phyloP scores from a whole-genome alignment of 352 stramenopile species.

The Pythium biforme region DNA sequence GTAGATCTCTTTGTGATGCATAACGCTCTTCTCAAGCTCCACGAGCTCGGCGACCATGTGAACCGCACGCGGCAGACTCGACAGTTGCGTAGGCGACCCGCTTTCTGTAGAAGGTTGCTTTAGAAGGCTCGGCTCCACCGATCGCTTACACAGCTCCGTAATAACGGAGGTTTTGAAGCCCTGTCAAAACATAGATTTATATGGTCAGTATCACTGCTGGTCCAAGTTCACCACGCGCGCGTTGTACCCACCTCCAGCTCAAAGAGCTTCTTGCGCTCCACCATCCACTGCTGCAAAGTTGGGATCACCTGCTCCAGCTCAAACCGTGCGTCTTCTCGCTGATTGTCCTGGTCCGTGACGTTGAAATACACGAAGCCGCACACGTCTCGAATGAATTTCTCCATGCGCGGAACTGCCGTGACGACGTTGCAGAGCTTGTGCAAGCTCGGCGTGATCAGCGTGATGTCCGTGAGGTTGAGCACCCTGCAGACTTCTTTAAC shows the following conservation, averaged over 20 bases:
- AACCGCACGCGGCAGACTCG: constrained; percentile 58
- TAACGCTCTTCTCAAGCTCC: constrained; percentile 79
- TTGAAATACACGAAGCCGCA: constrained; percentile 73
- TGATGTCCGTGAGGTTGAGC: constrained; percentile 82
- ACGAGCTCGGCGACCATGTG: constrained; percentile 75
- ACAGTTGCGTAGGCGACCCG: constrained; percentile 25
- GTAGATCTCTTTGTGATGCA: constrained; percentile 81
- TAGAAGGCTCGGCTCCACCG: constrained; percentile 43
- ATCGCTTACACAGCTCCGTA: constrained; percentile 59
- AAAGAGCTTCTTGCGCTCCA: constrained; percentile 52
- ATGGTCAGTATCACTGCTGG: no score
- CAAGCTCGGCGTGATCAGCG: constrained; percentile 71
- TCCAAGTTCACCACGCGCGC: background rate
- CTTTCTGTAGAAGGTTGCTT: constrained; percentile 18
- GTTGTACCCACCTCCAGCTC: constrained; percentile 44
- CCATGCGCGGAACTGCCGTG: constrained; percentile 73
- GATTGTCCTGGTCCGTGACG: constrained; percentile 26
- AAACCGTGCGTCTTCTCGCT: constrained; percentile 33
- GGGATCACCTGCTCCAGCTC: constrained; percentile 72
- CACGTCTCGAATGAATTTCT: constrained; percentile 87
- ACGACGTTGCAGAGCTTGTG: constrained; percentile 84
- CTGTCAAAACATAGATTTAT: constrained; percentile 8
- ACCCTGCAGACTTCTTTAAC: constrained; percentile 84
- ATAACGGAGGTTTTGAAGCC: constrained; percentile 60
- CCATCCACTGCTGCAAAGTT: constrained; percentile 69